A percentile compares a stretch with the other conserved stretches of the same genome.
Evolutionary conservation across 257 asterid species (phyloP).

Genomic region (Petunia axillaris): DNA sequence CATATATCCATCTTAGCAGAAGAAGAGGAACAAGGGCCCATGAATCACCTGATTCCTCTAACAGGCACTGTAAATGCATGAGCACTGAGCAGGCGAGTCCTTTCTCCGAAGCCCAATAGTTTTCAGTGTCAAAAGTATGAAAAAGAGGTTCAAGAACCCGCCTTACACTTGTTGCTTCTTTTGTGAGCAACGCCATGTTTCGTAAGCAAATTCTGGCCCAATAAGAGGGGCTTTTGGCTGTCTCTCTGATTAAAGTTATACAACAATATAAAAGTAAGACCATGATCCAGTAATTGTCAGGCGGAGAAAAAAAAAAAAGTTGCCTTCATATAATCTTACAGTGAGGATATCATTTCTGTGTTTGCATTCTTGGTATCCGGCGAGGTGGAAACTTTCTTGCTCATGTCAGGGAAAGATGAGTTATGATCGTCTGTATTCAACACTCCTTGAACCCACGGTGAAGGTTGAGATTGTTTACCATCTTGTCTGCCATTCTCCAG

Average conservation of each 20-base stretch:
- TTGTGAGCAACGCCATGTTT: conserved; percentile 50
- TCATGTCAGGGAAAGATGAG: conserved; percentile 42
- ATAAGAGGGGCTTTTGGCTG: conserved; percentile 45
- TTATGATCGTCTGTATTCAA: conserved; percentile 36
- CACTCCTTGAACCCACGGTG: conserved; percentile 42
- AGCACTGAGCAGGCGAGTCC: conserved; percentile 52
- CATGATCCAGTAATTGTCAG: background rate
- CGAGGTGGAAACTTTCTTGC: conserved; percentile 40
- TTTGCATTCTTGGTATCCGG: conserved; percentile 31
- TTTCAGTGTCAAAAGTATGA: conserved; percentile 49
- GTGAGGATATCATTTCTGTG: conserved; percentile 38
- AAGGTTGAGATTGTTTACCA: conserved; percentile 23
- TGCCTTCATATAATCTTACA: conserved; percentile 31
- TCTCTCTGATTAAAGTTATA: conserved; percentile 40
- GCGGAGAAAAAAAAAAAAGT: background rate
- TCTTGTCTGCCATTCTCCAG: conserved; percentile 33
- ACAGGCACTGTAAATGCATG: conserved; percentile 41
- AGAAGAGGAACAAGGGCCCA: conserved; percentile 15
- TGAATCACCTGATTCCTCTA: conserved; percentile 54
- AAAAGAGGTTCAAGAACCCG: conserved; percentile 59
- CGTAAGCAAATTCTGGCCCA: conserved; percentile 54
- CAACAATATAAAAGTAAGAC: conserved; percentile 27
- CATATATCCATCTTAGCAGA: conserved; percentile 7
- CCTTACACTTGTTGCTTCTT: conserved; percentile 55
- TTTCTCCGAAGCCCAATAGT: conserved; percentile 49